phyloP scores from a whole-genome alignment of 2,329 filamentous ascomycete genomes.

The Fusarium keratoplasticum region DNA sequence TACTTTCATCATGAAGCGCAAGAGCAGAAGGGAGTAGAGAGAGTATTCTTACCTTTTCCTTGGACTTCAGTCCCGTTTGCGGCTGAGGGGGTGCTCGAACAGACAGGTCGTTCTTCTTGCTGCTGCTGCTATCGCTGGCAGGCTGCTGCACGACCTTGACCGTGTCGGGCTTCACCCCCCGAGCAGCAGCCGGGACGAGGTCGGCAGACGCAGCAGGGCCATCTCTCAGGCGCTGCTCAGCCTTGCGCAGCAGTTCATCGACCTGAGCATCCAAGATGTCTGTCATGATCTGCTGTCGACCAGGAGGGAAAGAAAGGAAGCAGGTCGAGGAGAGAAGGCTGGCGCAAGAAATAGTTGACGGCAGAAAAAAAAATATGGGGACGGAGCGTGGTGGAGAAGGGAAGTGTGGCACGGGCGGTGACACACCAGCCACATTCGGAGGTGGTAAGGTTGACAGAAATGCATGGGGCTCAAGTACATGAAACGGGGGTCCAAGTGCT shows the following conservation, averaged over 20 bases:
- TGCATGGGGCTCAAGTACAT: neutral
- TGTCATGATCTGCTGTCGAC: slow-evolving; percentile 46
- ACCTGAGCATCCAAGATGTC: slow-evolving; percentile 46
- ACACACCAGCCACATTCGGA: slow-evolving; percentile 5
- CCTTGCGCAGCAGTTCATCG: slow-evolving; percentile 48
- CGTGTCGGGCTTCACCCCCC: slow-evolving; percentile 25
- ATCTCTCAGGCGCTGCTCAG: slow-evolving; percentile 49
- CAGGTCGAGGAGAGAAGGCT: slow-evolving; percentile 18
- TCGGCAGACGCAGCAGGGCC: slow-evolving; percentile 31
- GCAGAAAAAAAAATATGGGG: slow-evolving; percentile 31
- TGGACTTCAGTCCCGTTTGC: slow-evolving; percentile 30
- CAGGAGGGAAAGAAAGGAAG: slow-evolving; percentile 19
- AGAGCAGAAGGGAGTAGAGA: neutral
- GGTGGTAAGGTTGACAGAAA: neutral
- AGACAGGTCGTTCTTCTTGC: slow-evolving; percentile 41
- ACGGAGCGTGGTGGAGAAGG: slow-evolving; percentile 8
- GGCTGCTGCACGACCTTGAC: slow-evolving; percentile 27
- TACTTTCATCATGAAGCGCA: slow-evolving; percentile 54
- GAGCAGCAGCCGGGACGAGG: slow-evolving; percentile 26
- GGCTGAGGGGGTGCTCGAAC: slow-evolving; percentile 42
- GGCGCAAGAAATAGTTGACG: slow-evolving; percentile 36
- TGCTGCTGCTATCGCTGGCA: slow-evolving; percentile 28
- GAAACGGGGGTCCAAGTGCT: neutral
- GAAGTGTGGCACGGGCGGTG: neutral
- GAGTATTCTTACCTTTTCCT: slow-evolving; percentile 46